Evolutionary conservation across 345 rosid genomes (phyloP), one percentile per base, ranked within the genome.

Genomic region (Pseudoturritis turrita): DNA sequence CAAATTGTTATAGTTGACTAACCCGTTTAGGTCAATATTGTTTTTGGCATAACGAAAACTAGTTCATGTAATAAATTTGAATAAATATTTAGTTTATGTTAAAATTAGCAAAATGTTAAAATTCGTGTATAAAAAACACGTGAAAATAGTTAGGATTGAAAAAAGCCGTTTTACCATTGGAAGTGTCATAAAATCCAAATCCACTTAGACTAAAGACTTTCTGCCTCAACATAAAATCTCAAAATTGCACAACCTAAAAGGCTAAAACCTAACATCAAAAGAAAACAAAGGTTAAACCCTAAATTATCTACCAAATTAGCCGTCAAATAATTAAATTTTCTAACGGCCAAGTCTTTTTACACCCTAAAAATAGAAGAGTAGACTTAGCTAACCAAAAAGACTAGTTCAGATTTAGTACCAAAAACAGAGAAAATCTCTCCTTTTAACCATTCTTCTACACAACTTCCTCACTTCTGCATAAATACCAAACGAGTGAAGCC

Each of bases 301-400:
- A 43, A 55, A 29, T 10, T 28, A 19, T 54, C 4, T 29, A 14
- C 55, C n/a, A 70, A 33, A 8, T 50, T 50, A 71, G 68, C 49
- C 23, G 3, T 60, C 62, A 71, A 40, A 59, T 57, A 50, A 51
- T 39, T 3, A 59, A 50, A 29, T 41, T 43, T 12, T 51, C 68
- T 21, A 67, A 31, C 25, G 36, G 56, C 69, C 73, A 75, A 75
- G 69, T 52, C 74, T 74, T 67, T 17, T 33, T 52, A 68, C 39
- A 75, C 63, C 13, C 73, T 44, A 52, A 75, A 51, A 68, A 75
- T 68, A 75, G 78, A 43, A 68, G 39, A 68, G 68, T 56, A 43
- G 78, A 75, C 74, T 68, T 51, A 22, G 78, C 73, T 74, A 62
- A 59, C 43, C 40, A 23, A 23, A 31, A 17, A 25, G 68, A 67